Base-by-base conservation (phyloP, 2,329 filamentous ascomycete species). In the Nothopassalora personata region DNA sequence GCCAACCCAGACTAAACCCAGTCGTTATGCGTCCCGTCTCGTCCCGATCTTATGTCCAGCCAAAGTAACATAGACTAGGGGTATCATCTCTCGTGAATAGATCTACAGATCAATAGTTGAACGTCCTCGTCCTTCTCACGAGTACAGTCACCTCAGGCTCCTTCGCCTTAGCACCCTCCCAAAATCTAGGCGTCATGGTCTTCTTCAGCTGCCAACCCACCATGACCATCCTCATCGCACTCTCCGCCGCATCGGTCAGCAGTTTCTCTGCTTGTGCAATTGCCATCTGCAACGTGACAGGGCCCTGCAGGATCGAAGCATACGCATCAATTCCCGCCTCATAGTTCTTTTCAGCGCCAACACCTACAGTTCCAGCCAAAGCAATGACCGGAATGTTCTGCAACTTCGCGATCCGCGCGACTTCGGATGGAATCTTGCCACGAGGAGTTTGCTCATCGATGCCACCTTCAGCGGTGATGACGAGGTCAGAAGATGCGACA, bases 401-500 rank as follows among this genome's bases (percentile, higher is more conserved):
- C 54, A 70, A 69, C 65, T 77, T 79, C 3, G 80, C 80, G 9
- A 79, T 73, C 54, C 74, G 70, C 9, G 79, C 80, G 28, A 83
- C 75, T 65, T 82, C 80, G 3, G 76, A 79, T 8, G 81, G 80
- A 62, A 83, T 81, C 66, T 83, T 83, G 1, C 80, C 81, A 47
- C 74, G 71, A 0, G 79, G 76, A 0, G 79, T 81, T 62, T 82
- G 80, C 49, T 75, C 74, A 61, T 83, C 81, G 15, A 83, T 74
- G 9, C 79, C 78, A 0, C 81, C 80, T 64, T 83, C 81, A 1
- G 79, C 80, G 0, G 80, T 83, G 61, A 83, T 72, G 0, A 82
- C 78, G 7, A 83, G 72, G 58, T 83, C 77, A 62, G 77, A 80
- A 30, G 76, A 67, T 13, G 76, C 73, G 55, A 83, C 78, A 3